Evolutionary conservation across 2,329 filamentous ascomycete genomes (phyloP).

Genomic region (Xylariaceae sp.): DNA sequence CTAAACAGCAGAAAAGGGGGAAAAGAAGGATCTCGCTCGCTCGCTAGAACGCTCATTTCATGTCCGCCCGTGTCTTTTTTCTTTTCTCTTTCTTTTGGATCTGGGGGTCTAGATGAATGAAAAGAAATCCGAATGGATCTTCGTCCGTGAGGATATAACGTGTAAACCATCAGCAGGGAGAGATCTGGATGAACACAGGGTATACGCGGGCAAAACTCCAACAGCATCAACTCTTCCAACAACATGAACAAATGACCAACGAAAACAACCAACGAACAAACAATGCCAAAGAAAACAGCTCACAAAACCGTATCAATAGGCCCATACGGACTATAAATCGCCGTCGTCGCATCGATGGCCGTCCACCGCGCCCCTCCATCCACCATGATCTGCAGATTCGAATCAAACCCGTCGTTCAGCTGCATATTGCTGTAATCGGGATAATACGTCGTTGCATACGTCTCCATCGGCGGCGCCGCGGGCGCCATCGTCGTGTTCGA

Average conservation of each 20-base stretch:
- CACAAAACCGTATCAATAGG: constrained; percentile 16
- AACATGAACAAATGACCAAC: no score
- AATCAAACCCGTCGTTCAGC: constrained; percentile 43
- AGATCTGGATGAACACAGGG: background rate
- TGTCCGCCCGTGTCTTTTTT: background rate
- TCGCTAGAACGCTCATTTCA: background rate
- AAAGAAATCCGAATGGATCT: background rate
- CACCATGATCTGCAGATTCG: constrained; percentile 42
- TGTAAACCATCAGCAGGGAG: background rate
- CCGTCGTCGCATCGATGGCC: constrained; percentile 23
- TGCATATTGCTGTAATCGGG: constrained; percentile 22
- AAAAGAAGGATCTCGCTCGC: background rate
- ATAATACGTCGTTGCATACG: constrained; percentile 26
- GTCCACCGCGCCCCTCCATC: constrained; percentile 34
- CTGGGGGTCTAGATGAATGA: background rate
- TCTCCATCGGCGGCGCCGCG: constrained; percentile 22
- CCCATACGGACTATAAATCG: constrained; percentile 27
- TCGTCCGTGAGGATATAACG: constrained; percentile 6
- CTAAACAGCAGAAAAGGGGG: background rate
- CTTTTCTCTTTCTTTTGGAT: background rate
- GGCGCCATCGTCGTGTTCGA: constrained; percentile 32
- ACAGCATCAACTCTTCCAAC: background rate
- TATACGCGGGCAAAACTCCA: no score
- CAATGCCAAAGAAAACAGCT: background rate
- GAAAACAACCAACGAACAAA: no score